These are phyloP conservation scores for Sugiyamaella grinbergsii DNA, from an alignment of 1,139 yeast species.

Conservation along the genomic window DNA sequence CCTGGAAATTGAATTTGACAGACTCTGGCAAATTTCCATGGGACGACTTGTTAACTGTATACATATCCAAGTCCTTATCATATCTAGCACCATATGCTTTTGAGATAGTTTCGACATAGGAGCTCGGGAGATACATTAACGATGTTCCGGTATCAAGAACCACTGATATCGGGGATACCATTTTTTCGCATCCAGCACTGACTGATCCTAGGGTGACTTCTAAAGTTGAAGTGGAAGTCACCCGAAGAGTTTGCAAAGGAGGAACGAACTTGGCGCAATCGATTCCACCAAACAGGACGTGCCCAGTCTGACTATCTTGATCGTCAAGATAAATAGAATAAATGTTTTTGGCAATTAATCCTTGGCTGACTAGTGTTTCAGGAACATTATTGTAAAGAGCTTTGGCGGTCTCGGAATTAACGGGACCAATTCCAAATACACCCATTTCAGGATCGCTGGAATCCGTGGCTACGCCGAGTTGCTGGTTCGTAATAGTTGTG, in stretches of 20 bases:
- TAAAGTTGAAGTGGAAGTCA: slow-evolving; percentile 30
- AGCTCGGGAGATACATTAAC: slow-evolving; percentile 39
- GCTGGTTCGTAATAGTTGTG: slow-evolving; percentile 26
- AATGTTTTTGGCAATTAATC: slow-evolving; percentile 52
- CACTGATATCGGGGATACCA: slow-evolving; percentile 21
- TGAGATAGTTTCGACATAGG: slow-evolving; percentile 32
- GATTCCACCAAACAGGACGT: slow-evolving; percentile 60
- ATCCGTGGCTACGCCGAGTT: slow-evolving; percentile 34
- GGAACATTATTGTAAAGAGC: slow-evolving; percentile 59
- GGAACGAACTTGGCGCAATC: slow-evolving; percentile 58
- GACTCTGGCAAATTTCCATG: slow-evolving; percentile 31
- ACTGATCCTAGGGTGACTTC: slow-evolving; percentile 27
- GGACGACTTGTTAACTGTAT: slow-evolving; percentile 40
- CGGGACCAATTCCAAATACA: slow-evolving; percentile 36
- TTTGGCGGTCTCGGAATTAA: slow-evolving; percentile 31
- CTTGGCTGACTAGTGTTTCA: slow-evolving; percentile 52
- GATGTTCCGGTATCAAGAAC: slow-evolving; percentile 46
- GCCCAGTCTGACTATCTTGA: slow-evolving; percentile 47
- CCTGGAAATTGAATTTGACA: slow-evolving; percentile 48
- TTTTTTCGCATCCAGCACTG: slow-evolving; percentile 16
- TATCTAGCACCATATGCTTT: slow-evolving; percentile 43
- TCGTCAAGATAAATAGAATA: slow-evolving; percentile 57
- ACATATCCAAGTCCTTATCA: slow-evolving; percentile 41
- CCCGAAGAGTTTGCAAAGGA: slow-evolving; percentile 49
- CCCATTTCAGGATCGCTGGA: slow-evolving; percentile 34